Evolutionary conservation across 1,284 basidiomycete species (phyloP), one percentile per base, ranked within the genome.

Genomic region (Cryptococcus sp.): DNA sequence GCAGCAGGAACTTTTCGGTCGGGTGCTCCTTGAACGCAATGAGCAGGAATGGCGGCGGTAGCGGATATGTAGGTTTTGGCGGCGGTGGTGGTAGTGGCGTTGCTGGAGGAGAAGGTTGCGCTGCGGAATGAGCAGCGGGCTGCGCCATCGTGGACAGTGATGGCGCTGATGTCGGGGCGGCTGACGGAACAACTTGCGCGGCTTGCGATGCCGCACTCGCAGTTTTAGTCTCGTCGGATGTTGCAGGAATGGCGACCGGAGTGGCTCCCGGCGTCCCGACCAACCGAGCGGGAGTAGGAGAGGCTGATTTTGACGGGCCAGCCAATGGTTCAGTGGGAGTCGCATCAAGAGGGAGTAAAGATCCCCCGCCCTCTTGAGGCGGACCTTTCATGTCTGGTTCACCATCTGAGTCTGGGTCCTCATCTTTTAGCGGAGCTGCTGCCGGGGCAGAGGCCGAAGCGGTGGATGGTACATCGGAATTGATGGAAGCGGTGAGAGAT

Each of bases 1-100:
- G 75, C 2, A 77, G 55, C 1, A 75, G 51, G 50, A 66, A 75
- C 49, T 77, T 77, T 48, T 77, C 75, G 1, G 73, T 75, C 2
- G 67, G 66, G 17, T 59, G 52, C 22, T 75, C 74, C 49, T 72
- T 74, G 70, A 77, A 77, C 1, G 74, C 70, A 0, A 77, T 43
- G 16, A 75, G 67, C 3, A 77, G 63, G 57, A 77, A 77, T 1
- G 72, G 68, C 5, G 73, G 70, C 8, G 69, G 66, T 6, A 61
- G 50, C 0, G 70, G 72, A 43, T 71, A 70, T 0, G 61, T 58
- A 2, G 66, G 65, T 37, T 62, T 54, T 3, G 66, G 67, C 22
- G 67, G 66, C 13, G 57, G 60, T 0, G 62, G 61, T 0, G 61
- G 59, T 17, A 39, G 38, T 16, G 50, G 56, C 15, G 51, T 53